Base-by-base conservation (phyloP, 805 yeast species). In the Blastobotrys terrestris region DNA sequence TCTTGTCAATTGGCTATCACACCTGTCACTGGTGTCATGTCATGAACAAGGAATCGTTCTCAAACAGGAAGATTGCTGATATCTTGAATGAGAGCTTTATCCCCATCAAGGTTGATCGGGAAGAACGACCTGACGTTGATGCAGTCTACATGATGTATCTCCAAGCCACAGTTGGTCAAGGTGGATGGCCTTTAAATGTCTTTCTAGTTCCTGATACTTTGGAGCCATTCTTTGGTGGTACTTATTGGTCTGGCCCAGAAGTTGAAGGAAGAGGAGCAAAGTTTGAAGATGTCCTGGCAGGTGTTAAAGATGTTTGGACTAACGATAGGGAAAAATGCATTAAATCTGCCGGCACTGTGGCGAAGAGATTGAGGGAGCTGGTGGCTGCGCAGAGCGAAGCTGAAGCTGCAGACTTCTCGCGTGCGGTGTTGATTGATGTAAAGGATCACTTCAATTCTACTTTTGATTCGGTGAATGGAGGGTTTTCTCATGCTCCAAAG, bases 141-240 rank as follows among this genome's bases (percentile, higher is more conserved):
- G 55, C 65, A n/a, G 66, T 70, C 6, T 68, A 71, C 54, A 67
- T 65, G 68, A 60, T 65, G 62, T 71, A 64, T 52, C 56, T 71
- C 39, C 74, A 70, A 58, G 70, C 66, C 2, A 59, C 66, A 8
- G 54, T 57, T 15, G 71, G 70, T n/a, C 62, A 60, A 1, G 70
- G 72, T 11, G 74, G 74, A 16, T 71, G 74, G 74, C 74, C 74
- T 3, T 55, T 71, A 44, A 70, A 69, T 53, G 71, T 65, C 2
- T 69, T 71, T 55, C 59, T 71, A 49, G 61, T 63, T 1, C 74
- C 74, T 1, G 64, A 62, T 2, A 48, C 63, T 1, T 59, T 66
- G 46, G 61, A 60, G 39, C 74, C 74, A 14, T 61, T 70, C 35
- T 67, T 61, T 51, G 74, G 71, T 2, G 75, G 74, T 2, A 67